Base-by-base conservation (phyloP, 192 early-diverging fungal species). In the Entomortierella lignicola region DNA sequence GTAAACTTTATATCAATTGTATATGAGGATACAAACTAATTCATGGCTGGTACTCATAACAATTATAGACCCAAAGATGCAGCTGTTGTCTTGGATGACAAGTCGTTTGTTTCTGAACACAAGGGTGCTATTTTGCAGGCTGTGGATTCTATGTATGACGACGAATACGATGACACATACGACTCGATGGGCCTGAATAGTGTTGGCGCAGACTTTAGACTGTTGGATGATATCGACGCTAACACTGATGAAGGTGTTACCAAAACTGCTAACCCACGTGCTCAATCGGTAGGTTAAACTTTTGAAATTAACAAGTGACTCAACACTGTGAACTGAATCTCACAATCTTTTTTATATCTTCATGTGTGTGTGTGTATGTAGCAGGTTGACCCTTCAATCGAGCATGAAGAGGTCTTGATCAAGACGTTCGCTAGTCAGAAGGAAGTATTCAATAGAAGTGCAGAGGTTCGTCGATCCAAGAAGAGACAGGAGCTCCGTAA, bases 161-260 rank as follows among this genome's bases (percentile, higher is more conserved):
- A 96, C 67, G 94, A 97, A 77, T 94, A 95, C 64, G 97, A 98
- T 75, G 97, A 97, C 71, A 93, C 94, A 20, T 98, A 96, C 58
- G 97, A 98, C 69, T 84, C 87, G 26, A 83, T 84, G 21, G 90
- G 90, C 31, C 81, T 91, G 64, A 84, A 88, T 42, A 87, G 84
- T 20, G 84, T 85, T 12, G 85, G 84, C 1, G 80, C 88, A 2
- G 89, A 90, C 39, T 79, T 87, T 26, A 84, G 64, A 47, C 60
- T 82, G 34, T 65, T 87, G 31, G 92, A 94, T 70, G 87, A 90
- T 25, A 66, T 81, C 15, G 90, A 92, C 29, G 77, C 69, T 17
- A 73, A 77, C 10, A 66, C 82, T 8, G 82, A 83, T 17, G 63
- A 55, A 57, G 17, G 26, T 21, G 29, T 23, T 30, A 57, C 21